These are phyloP conservation scores for Linnemannia elongata DNA, from an alignment of 192 early-diverging fungal species.

Conservation along the genomic window DNA sequence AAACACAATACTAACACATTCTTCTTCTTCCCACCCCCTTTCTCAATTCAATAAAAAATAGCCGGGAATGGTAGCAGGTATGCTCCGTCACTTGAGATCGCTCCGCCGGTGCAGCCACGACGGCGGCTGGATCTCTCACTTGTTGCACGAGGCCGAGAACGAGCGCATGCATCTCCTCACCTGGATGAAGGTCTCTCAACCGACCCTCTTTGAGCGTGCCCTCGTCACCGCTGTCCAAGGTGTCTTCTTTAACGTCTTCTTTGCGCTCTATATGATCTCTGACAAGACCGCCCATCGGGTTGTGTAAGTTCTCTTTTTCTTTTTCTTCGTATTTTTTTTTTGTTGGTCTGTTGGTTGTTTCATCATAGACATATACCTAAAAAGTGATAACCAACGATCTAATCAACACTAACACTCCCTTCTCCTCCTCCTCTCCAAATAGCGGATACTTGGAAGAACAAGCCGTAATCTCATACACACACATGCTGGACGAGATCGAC, in stretches of 20 bases:
- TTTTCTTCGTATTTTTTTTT: background rate
- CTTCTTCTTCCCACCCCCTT: slow-evolving; percentile 57
- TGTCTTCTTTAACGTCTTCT: slow-evolving; percentile 92
- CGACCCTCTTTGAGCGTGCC: slow-evolving; percentile 70
- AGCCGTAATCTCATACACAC: slow-evolving; percentile 92
- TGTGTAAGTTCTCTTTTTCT: slow-evolving; percentile 50
- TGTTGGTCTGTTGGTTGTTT: background rate
- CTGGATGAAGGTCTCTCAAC: slow-evolving; percentile 82
- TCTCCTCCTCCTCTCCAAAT: background rate
- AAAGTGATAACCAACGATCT: background rate
- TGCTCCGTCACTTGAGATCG: slow-evolving; percentile 83
- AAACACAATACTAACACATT: background rate
- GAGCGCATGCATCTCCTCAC: slow-evolving; percentile 85
- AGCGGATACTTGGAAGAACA: slow-evolving; percentile 94
- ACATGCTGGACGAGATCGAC: slow-evolving; percentile 89
- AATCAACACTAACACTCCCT: background rate
- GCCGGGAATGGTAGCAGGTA: slow-evolving; percentile 92
- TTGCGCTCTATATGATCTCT: slow-evolving; percentile 84
- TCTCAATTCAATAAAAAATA: slow-evolving; percentile 43
- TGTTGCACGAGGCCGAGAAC: slow-evolving; percentile 95
- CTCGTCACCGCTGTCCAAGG: slow-evolving; percentile 86
- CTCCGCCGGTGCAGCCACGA: slow-evolving; percentile 84
- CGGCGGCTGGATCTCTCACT: slow-evolving; percentile 91
- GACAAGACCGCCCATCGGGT: slow-evolving; percentile 90
- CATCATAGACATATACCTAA: background rate